Evolutionary conservation across 345 rosid genomes (phyloP).

Genomic region (Isatis tinctoria): DNA sequence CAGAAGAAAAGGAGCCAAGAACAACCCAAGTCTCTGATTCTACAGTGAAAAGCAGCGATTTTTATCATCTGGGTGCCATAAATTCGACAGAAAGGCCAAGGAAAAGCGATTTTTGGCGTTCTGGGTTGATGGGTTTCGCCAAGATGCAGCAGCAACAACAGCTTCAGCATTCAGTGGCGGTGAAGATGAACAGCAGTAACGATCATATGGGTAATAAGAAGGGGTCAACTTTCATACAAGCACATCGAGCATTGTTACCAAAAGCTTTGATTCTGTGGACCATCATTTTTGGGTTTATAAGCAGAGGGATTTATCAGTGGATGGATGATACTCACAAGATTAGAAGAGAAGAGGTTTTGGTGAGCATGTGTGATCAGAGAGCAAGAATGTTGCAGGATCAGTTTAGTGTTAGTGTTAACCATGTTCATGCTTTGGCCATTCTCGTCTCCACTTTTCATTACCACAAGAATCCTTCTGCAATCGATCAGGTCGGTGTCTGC

Average conservation of each 20-base stretch:
- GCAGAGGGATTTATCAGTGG: constrained; percentile 44
- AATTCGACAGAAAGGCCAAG: constrained; percentile 2
- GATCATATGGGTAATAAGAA: constrained; percentile 59
- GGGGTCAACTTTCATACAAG: constrained; percentile 63
- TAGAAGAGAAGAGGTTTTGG: constrained; percentile 70
- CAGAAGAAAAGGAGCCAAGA: constrained; percentile 15
- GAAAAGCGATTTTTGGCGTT: constrained; percentile 26
- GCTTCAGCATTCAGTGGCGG: constrained; percentile 53
- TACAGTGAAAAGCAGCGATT: constrained; percentile 10
- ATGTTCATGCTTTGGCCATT: constrained; percentile 96
- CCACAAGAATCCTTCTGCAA: constrained; percentile 89
- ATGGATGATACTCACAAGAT: constrained; percentile 65
- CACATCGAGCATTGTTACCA: constrained; percentile 66
- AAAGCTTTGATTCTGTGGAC: constrained; percentile 56
- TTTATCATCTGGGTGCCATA: neutral
- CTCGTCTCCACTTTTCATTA: constrained; percentile 96
- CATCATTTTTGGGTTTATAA: constrained; percentile 39
- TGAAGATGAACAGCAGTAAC: constrained; percentile 39
- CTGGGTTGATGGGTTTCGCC: constrained; percentile 49
- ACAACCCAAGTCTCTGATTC: neutral
- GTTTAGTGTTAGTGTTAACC: constrained; percentile 94
- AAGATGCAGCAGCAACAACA: constrained; percentile 51
- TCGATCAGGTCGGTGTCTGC: constrained; percentile 71
- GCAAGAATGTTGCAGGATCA: constrained; percentile 98
- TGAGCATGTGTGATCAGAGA: constrained; percentile 93